These are phyloP conservation scores for Yamadazyma insecticola DNA, from an alignment of 805 yeast species.

Conservation along the genomic window DNA sequence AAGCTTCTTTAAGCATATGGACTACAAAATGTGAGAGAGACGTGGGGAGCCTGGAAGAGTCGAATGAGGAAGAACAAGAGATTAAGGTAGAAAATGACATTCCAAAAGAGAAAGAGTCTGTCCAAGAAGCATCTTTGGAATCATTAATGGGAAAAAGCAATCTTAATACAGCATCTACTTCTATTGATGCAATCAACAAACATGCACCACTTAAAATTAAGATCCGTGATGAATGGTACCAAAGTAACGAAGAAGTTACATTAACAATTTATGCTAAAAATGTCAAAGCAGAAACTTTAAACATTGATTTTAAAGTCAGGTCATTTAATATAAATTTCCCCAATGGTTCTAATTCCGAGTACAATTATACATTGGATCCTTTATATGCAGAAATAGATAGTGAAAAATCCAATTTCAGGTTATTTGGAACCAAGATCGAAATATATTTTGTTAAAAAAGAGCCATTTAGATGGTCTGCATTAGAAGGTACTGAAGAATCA, in stretches of 20 bases:
- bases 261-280: slow-evolving; percentile 69
- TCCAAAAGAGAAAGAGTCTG: neutral
- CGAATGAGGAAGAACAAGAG: slow-evolving; percentile 4
- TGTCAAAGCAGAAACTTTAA: slow-evolving; percentile 46
- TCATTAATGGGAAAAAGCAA: neutral
- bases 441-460: slow-evolving; percentile 49
- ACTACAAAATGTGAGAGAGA: slow-evolving; percentile 20
- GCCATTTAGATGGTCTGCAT: slow-evolving; percentile 48
- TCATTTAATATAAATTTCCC: slow-evolving; percentile 45
- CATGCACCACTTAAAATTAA: slow-evolving; percentile 36
- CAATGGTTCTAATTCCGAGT: slow-evolving; percentile 47
- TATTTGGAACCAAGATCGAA: slow-evolving; percentile 75
- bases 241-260: slow-evolving; percentile 51
- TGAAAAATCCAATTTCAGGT: slow-evolving; percentile 38
- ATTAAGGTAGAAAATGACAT: slow-evolving; percentile 1
- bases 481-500: slow-evolving; percentile 31
- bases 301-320: slow-evolving; percentile 32
- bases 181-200: slow-evolving; percentile 29
- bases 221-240: slow-evolving; percentile 52
- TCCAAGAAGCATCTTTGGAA: neutral
- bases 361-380: slow-evolving; percentile 52
- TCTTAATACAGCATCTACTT: slow-evolving; percentile 24
- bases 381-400: slow-evolving; percentile 50
- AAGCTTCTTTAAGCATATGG: slow-evolving; percentile 48
- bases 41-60: slow-evolving; percentile 1